phyloP scores from a whole-genome alignment of 352 stramenopile genomes.

The Phytophthora brassicae region DNA sequence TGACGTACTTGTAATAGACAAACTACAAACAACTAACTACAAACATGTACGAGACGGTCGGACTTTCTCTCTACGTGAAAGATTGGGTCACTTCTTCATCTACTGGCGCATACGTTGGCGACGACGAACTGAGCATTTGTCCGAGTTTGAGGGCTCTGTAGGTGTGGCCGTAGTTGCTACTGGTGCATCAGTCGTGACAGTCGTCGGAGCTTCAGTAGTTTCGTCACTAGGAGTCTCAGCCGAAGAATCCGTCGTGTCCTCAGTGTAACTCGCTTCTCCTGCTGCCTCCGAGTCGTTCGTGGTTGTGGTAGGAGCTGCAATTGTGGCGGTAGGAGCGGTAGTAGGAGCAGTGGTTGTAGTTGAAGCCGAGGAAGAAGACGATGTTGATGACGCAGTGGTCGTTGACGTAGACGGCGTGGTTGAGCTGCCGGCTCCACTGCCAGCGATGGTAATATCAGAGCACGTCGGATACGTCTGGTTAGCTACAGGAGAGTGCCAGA shows the following conservation, averaged over 20 bases:
- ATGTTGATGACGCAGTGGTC: background rate
- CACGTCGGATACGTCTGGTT: slow-evolving; percentile 37
- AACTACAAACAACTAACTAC: background rate
- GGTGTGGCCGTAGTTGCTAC: background rate
- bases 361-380: background rate
- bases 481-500: slow-evolving; percentile 31
- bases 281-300: slow-evolving; percentile 18
- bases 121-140: slow-evolving; percentile 23
- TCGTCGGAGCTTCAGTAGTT: slow-evolving; percentile 7
- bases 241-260: slow-evolving; percentile 5
- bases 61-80: slow-evolving; percentile 12
- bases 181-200: slow-evolving; percentile 10
- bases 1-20: no score
- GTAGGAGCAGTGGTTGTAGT: background rate
- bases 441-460: slow-evolving; percentile 29
- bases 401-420: slow-evolving; percentile 8
- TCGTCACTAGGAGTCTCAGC: slow-evolving; percentile 1
- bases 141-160: slow-evolving; percentile 6
- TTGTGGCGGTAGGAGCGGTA: background rate
- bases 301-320: background rate
- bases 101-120: slow-evolving; percentile 16
- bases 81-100: background rate
- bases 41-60: background rate
- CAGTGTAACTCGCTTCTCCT: slow-evolving; percentile 1
- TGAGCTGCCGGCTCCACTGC: slow-evolving; percentile 15